A percentile compares a stretch with the other conserved stretches of the same genome.
Conservation (phyloP, 129 eudicot species). For the Escallonia rubra region DNA sequence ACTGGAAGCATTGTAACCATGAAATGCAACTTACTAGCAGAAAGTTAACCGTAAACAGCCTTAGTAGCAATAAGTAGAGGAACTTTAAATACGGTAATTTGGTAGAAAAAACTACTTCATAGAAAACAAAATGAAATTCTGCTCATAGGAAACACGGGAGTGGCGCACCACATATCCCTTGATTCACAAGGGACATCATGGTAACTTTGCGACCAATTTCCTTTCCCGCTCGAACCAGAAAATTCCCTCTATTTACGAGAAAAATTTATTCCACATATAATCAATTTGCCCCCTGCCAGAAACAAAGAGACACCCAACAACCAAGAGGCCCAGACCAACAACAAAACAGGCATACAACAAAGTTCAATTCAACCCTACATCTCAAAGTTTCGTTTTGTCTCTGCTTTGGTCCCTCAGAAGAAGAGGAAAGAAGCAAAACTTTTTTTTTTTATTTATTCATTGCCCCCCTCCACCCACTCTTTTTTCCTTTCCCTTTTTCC, state of each 20-base stretch:
- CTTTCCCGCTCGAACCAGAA: not conserved
- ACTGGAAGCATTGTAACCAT: too few species aligned
- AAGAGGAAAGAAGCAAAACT: not conserved
- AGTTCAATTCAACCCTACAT: not conserved
- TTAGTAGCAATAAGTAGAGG: too few species aligned
- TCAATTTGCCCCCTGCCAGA: not conserved
- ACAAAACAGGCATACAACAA: not conserved
- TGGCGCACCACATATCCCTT: too few species aligned
- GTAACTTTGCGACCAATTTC: not conserved
- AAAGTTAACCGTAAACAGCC: too few species aligned
- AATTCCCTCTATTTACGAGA: not conserved
- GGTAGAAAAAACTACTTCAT: too few species aligned
- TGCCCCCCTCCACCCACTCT: not conserved
- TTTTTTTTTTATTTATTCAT: not conserved
- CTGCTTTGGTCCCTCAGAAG: slow-evolving; percentile 6
- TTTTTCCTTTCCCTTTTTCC: slow-evolving; percentile 3
- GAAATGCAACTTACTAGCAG: too few species aligned
- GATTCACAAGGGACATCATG: too few species aligned
- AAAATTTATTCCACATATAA: not conserved
- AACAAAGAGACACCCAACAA: not conserved
- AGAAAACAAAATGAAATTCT: too few species aligned
- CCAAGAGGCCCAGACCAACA: not conserved
- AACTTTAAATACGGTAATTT: too few species aligned
- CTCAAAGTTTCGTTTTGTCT: slow-evolving; percentile 17
- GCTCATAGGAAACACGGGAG: too few species aligned